Evolutionary conservation across 2,329 filamentous ascomycete genomes (phyloP).

Genomic region (Trichoderma lentiforme): DNA sequence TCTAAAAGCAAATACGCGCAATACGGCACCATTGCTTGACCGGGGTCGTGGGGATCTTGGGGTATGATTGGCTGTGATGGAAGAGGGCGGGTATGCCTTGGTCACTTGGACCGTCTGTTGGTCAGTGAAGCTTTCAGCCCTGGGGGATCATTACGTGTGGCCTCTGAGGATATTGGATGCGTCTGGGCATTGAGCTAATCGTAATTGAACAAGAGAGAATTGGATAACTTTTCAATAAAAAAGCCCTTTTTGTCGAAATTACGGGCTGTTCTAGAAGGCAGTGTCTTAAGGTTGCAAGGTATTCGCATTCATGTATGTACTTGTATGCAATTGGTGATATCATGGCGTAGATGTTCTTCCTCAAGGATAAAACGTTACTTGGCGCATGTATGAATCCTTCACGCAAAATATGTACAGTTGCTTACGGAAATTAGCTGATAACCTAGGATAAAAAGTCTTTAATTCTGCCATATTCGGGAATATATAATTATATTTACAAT

Average conservation of each 20-base stretch:
- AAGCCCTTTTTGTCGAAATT: not conserved
- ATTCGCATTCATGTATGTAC: not conserved
- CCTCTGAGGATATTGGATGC: not conserved
- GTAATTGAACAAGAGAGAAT: not conserved
- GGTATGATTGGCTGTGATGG: not conserved
- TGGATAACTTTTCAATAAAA: not conserved
- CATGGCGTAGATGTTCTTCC: not conserved
- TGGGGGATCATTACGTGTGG: not conserved
- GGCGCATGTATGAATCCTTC: not conserved
- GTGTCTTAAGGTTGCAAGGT: not conserved
- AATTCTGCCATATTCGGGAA: not conserved
- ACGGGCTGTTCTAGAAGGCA: not conserved
- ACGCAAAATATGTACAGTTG: not conserved
- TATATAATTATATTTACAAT: not conserved
- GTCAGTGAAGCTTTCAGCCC: not conserved
- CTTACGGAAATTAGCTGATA: not conserved
- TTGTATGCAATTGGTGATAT: not conserved
- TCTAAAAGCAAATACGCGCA: not conserved
- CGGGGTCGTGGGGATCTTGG: not conserved
- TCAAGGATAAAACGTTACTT: not conserved
- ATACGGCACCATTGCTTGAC: not conserved
- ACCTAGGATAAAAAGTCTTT: not conserved
- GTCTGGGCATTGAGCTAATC: not conserved
- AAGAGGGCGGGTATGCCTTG: not conserved
- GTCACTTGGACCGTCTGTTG: not conserved